Percentiles rank a stretch among this genome's conserved stretches.
Conservation (phyloP, 331 rosid genomes). For the Malus hybrid region DNA sequence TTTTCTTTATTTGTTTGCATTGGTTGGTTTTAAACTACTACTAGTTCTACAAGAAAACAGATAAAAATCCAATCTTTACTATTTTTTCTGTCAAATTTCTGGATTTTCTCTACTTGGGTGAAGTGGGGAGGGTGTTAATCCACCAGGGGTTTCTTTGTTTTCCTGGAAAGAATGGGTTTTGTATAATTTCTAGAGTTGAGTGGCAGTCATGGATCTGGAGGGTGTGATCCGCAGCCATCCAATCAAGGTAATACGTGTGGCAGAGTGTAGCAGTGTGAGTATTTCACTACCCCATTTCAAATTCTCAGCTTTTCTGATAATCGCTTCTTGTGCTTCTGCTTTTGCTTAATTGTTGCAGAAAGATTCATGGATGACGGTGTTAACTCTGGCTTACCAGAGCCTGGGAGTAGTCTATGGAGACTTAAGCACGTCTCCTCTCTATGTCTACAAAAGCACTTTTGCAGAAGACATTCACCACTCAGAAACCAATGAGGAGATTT, state of each 20-base stretch:
- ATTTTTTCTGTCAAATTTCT: not conserved
- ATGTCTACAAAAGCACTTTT: slow-evolving; percentile 86
- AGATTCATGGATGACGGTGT: slow-evolving; percentile 80
- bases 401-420: slow-evolving; percentile 97
- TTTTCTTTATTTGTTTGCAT: slow-evolving; percentile 49
- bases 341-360: slow-evolving; percentile 35
- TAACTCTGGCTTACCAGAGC: slow-evolving; percentile 86
- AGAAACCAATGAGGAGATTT: slow-evolving; percentile 91
- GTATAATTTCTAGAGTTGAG: slow-evolving; percentile 11
- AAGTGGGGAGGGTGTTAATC: not conserved
- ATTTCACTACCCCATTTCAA: not conserved
- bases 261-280: slow-evolving; percentile 4
- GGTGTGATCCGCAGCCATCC: slow-evolving; percentile 43
- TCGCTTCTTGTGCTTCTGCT: not conserved
- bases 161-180: slow-evolving; percentile 29
- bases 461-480: slow-evolving; percentile 89
- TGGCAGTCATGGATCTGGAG: slow-evolving; percentile 67
- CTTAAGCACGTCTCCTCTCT: slow-evolving; percentile 85
- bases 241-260: slow-evolving; percentile 52
- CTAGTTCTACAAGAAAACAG: not conserved
- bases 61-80: not conserved
- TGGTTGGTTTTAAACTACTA: slow-evolving; percentile 30
- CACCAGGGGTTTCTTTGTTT: slow-evolving; percentile 24
- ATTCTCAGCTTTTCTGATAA: slow-evolving; percentile 19
- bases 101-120: slow-evolving; percentile 18